Base-by-base conservation (phyloP, 345 rosid species). In the Populus ilicifolia region DNA sequence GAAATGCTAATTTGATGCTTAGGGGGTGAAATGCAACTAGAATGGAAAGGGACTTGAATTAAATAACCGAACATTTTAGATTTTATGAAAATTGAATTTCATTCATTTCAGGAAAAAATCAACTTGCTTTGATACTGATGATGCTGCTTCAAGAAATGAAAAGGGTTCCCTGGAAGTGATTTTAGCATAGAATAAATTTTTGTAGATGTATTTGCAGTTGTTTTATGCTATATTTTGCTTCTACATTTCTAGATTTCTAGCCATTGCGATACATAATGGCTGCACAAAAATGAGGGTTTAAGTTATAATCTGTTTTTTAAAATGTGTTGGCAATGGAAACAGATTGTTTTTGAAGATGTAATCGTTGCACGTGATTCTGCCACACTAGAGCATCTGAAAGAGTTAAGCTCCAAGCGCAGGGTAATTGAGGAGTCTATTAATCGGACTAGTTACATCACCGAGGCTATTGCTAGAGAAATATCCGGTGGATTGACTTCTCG, bases 401-500 rank as follows among this genome's bases (percentile, higher is more conserved):
- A 90, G 81, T 81, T 91, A 70, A 91, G 90, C 79, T 83, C 87
- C 14, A 93, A 80, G 71, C 96, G 96, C 17, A 86, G 88, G 69
- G 80, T 83, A 27, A 81, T 90, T 5, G 93, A 93, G 79, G 91
- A 86, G 65, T 84, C 94, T 23, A 88, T 93, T 77, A 93, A 91
- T 82, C 77, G 75, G 46, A 89, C 86, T 62, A 88, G 91, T 81
- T 81, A 69, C 69, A 74, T 86, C 67, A 88, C 90, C 1, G 86
- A 83, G 80, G 92, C 94, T 5, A 86, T 85, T 85, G 90, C 96
- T 0, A 87, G 93, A 85, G 94, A 89, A 81, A 91, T 90, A 74
- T 89, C 85, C 54, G 87, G 92, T 56, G 98, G 98, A 50, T 75
- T 88, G 8, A 86, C 92, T 78, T 88, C 91, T 70, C 81, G 78